Base-by-base conservation (phyloP, 148 eudicot genomes). In the Rhododendron williamsianum region DNA sequence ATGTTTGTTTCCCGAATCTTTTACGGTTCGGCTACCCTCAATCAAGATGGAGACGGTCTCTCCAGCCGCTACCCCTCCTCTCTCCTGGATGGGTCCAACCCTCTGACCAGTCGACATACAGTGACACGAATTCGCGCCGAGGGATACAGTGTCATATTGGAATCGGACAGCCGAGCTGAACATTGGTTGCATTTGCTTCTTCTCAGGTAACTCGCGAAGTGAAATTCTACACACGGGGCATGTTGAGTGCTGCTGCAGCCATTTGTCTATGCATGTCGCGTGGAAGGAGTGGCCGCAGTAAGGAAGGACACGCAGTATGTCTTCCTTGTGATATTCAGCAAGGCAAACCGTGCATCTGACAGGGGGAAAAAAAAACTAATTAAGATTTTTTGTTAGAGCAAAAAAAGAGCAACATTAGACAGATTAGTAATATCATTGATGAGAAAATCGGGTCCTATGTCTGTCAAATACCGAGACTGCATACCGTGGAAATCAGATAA, bases 161-260 rank as follows among this genome's bases (percentile, higher is more conserved):
- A 93, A 88, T 76, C 95, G 89, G 74, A 84, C 9, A 49, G 92
- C 91, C 36, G 95, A 91, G 80, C 98, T 92, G 87, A 92, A 90
- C 87, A 95, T 73, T 4, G 95, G 93, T 79, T 92, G 98, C 95
- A 94, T 91, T 72, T 95, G 89, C 86, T 93, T 93, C 86, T 90
- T 94, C 84, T 93, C 96, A 80, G 88, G 88, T 38, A 85, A 73
- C 43, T 93, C 98, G 4, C 97, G 95, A 81, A 96, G 87, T 0
- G 98, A 96, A 46, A 94, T 85, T 23, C 98, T 92, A 76, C 98
- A 96, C 74, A 96, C 94, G 5, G 98, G 98, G 77, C 98, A 96
- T 67, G 98, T 96, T 80, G 94, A 93, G 84, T 94, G 94, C 84
- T 94, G 96, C 56, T 92, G 93, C 56, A 96, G 91, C 98, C 98